Base-by-base conservation (phyloP, 2,329 filamentous ascomycete species). In the Bipolaris victoriae region DNA sequence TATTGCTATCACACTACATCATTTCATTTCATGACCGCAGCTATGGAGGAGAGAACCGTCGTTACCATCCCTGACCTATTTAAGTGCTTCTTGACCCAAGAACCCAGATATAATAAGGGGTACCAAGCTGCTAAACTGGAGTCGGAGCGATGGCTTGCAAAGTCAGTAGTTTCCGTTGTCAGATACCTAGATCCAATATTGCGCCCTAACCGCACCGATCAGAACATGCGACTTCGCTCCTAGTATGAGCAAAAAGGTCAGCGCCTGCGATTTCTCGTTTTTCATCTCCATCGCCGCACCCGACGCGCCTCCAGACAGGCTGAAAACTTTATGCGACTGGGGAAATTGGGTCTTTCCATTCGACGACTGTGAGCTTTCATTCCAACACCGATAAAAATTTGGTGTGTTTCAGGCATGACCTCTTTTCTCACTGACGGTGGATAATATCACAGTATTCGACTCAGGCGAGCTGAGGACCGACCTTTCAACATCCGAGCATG, bases 171-270 rank as follows among this genome's bases (percentile, higher is more conserved):
- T 10, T 26, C 20, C 20, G 7, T 43, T 43, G 5, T 43, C 22
- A 24, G 20, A 15, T 26, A 26, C 40, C 40, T 26, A 22, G 5
- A 43, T 26, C 40, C 40, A 43, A 43, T 13, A 43, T 43, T 43
- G 40, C 40, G 13, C 7, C 40, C 40, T 43, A 26, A 43, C 40
- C 20, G 22, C 40, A 26, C 13, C 22, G 40, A 43, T 43, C 22
- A 43, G 40, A 43, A 43, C 40, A 43, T 43, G 40, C 20, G 40
- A 43, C 40, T 43, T 43, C 40, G 40, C 40, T 43, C 40, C 40
- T 13, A 43, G 40, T 43, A 43, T 43, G 40, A 43, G 40, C 22
- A 26, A 43, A 43, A 43, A 43, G 40, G 40, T 43, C 22, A 43
- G 26, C 40, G 40, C 40, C 40, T 43, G 40, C 22, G 40, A 43